Evolutionary conservation across 768 basidiomycete species (phyloP), one percentile per base, ranked within the genome.

Genomic region (Pleurotus cornucopiae): DNA sequence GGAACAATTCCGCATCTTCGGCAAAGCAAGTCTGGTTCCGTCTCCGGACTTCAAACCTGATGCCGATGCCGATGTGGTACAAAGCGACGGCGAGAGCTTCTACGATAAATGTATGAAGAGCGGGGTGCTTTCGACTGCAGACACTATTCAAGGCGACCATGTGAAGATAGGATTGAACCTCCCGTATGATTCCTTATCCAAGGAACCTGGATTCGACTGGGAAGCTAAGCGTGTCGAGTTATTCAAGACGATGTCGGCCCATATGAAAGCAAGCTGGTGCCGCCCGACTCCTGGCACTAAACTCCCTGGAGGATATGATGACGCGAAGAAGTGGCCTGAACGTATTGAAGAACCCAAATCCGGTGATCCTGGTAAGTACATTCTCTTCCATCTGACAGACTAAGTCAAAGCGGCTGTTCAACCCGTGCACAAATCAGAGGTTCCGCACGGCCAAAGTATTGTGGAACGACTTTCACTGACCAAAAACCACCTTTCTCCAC

Each of bases 1-100:
- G 52, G 84, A 89, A 64, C 92, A 95, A 63, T 92, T 85, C 65
- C 84, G 93, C 46, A 71, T 95, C 63, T 58, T 73, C 0, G 91
- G 85, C 1, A 67, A 67, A 12, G 81, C 80, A 18, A 76, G 73
- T 64, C 60, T 91, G 57, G 73, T 91, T 18, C 82, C 88, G 0
- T 62, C 74, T 0, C 78, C 81, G 0, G 58, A 63, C 5, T 74
- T 80, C 60, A 48, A 65, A 4, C 63, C 76, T 6, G 41, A n/a
- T 12, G 20, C n/a, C n/a, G 41, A 44, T 21, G 4, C 1, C n/a
- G 30, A 34, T 34, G 2, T 34, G 30, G 30, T 3, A 34, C 30
- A 34, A 34, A 34, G 9, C 30, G 30, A 7, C 2, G 20, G n/a
- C n/a, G 41, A 44, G n/a, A 44, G 20, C 20, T 44, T 44, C 12